phyloP scores from a whole-genome alignment of 805 yeast genomes.

The Metschnikowia proteae region DNA sequence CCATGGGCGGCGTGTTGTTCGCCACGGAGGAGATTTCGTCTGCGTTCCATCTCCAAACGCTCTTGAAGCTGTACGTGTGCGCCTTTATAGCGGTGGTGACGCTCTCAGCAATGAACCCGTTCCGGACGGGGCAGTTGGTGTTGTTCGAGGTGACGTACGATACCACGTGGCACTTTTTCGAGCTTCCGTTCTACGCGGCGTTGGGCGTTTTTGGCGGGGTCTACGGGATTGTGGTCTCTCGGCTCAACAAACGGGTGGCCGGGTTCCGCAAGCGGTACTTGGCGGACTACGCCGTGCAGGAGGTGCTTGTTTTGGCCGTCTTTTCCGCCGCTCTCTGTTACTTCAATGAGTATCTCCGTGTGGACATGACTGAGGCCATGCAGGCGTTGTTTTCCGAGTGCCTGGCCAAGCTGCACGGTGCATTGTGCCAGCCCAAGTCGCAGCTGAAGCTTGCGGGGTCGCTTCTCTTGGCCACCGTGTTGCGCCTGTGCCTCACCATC shows the following conservation, averaged over 20 bases:
- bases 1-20: conserved; percentile 94
- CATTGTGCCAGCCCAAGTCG: conserved; percentile 33
- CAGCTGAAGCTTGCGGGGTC: conserved; percentile 44
- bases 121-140: conserved; percentile 91
- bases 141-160: conserved; percentile 89
- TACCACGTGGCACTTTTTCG: conserved; percentile 80
- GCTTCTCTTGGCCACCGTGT: conserved; percentile 63
- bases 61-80: conserved; percentile 91
- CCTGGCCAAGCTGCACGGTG: conserved; percentile 41
- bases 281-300: conserved; percentile 56
- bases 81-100: conserved; percentile 83
- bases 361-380: conserved; percentile 97
- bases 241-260: conserved; percentile 71
- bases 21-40: conserved; percentile 87
- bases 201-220: conserved; percentile 90
- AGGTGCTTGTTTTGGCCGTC: conserved; percentile 62
- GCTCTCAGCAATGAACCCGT: conserved; percentile 80
- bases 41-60: conserved; percentile 66
- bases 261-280: conserved; percentile 72
- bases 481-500: conserved; percentile 69
- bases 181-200: conserved; percentile 72
- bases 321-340: conserved; percentile 76
- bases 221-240: conserved; percentile 75
- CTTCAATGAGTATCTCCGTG: conserved; percentile 71
- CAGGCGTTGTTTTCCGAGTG: conserved; percentile 85